phyloP scores from a whole-genome alignment of 1,284 basidiomycete species.

The Sporisorium reilianum region DNA sequence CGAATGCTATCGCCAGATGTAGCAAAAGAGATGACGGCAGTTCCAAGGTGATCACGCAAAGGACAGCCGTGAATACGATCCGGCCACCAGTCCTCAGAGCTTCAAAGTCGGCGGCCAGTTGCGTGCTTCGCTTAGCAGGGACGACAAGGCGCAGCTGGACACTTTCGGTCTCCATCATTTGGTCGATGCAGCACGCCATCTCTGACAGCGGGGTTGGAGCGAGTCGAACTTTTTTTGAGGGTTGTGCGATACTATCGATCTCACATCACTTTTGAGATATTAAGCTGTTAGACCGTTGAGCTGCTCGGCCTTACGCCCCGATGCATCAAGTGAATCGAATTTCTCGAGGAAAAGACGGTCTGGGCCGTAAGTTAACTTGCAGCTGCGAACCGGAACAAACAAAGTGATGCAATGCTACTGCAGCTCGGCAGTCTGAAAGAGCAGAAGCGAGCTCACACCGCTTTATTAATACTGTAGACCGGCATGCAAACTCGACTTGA shows the following conservation, averaged over 20 bases:
- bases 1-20: not conserved
- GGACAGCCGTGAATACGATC: too few species aligned
- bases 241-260: not conserved
- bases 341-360: not conserved
- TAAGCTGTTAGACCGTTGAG: not conserved
- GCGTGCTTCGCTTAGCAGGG: conserved; percentile 36
- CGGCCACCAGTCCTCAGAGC: too few species aligned
- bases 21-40: not conserved
- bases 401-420: conserved; percentile 6
- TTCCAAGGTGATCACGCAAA: conserved; percentile 9
- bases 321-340: not conserved
- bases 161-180: conserved; percentile 20
- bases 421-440: not conserved
- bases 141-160: conserved; percentile 14
- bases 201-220: too few species aligned
- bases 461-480: too few species aligned
- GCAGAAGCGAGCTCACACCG: not conserved
- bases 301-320: not conserved
- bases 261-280: not conserved
- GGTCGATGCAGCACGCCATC: conserved; percentile 26
- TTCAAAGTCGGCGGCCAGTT: conserved; percentile 2
- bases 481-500: too few species aligned
- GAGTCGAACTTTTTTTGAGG: not conserved
- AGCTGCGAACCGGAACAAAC: conserved; percentile 3
- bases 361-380: not conserved